Base-by-base conservation (phyloP, 805 yeast species). In the Ogataea salicorniae region DNA sequence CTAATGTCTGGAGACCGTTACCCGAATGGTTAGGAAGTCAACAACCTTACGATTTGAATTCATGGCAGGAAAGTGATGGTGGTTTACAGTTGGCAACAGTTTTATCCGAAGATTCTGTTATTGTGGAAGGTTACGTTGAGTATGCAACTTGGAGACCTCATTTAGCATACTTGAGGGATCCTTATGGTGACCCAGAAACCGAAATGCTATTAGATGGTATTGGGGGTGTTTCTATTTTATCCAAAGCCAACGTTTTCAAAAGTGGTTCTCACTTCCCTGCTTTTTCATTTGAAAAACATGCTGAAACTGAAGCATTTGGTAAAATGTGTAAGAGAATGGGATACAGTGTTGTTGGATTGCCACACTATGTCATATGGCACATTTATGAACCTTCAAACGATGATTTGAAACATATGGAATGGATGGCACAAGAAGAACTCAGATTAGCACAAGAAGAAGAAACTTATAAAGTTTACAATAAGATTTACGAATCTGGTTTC, bases 71-170 rank as follows among this genome's bases (percentile, higher is more conserved):
- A 64, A 78, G 85, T 50, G 91, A 84, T 56, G 94, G 90, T 50
- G 95, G 91, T 1, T 64, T 84, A 47, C 87, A 83, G 61, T 65
- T 86, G 54, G 96, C 96, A 31, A 81, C 81, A 37, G 64, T 72
- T 4, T 72, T 92, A 47, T 92, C 85, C 61, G 98, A 91, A 66
- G 96, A 92, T 68, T 95, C 95, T 1, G 96, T 92, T 46, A 91
- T 92, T 49, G 99, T 92, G 14, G 99, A 92, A 70, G 99, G 99
- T 15, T 90, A 90, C 65, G 95, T 89, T 22, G 99, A 92, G 69
- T 94, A 89, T 66, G 96, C 95, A 39, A 92, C 99, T 2, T 92
- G 98, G 97, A 78, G 99, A 68, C 95, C 97, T 2, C 98, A 92
- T 69, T 74, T 92, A 55, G 98, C 98, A 0, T 92, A 94, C 62